Evolutionary conservation across 768 basidiomycete genomes (phyloP).

Genomic region (Leccinum variicolor): DNA sequence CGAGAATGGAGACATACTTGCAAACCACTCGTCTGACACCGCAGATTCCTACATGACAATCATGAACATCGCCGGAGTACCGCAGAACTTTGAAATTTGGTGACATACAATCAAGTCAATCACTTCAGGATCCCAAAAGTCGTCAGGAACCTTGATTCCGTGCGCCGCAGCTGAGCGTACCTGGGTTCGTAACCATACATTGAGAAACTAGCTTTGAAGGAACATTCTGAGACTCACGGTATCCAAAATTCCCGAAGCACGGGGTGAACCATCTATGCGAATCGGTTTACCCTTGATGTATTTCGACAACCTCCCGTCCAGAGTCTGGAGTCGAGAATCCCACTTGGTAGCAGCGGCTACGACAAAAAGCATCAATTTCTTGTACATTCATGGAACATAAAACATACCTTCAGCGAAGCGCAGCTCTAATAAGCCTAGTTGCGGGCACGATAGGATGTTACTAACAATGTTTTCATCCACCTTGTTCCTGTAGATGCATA

Average conservation of each 20-base stretch:
- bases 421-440: constrained; percentile 57
- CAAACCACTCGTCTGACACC: constrained; percentile 77
- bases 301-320: constrained; percentile 67
- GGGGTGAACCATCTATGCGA: constrained; percentile 70
- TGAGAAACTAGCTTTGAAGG: not conserved
- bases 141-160: constrained; percentile 64
- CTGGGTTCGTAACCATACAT: constrained; percentile 30
- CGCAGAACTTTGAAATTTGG: not conserved
- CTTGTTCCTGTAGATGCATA: constrained; percentile 45
- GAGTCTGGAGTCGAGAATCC: constrained; percentile 55
- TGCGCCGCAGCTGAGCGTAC: constrained; percentile 69
- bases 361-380: not conserved
- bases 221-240: constrained; percentile 40
- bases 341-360: constrained; percentile 62
- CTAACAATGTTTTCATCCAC: constrained; percentile 70
- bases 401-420: constrained; percentile 61
- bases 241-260: constrained; percentile 73
- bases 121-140: constrained; percentile 63
- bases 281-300: constrained; percentile 67
- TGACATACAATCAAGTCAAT: constrained; percentile 54
- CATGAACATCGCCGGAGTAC: not conserved
- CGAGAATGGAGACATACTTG: constrained; percentile 36
- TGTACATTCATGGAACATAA: not conserved
- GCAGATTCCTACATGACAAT: constrained; percentile 54
- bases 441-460: constrained; percentile 66